Evolutionary conservation across 257 asterid genomes (phyloP).

Genomic region (Scutellaria galericulata): DNA sequence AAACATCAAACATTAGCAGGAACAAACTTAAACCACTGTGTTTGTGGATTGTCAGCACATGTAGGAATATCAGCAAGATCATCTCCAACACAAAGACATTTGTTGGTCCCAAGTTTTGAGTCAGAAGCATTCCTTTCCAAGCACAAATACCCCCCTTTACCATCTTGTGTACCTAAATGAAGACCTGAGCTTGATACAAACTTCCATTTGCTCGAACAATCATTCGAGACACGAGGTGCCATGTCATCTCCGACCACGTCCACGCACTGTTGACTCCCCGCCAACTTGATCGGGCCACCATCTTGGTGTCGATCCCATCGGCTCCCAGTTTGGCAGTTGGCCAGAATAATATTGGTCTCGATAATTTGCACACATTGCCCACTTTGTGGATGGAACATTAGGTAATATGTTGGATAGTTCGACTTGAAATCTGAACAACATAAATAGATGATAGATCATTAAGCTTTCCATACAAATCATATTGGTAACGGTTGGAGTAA

Average conservation of each 20-base stretch:
- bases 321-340: slow-evolving; percentile 42
- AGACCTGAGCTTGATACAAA: slow-evolving; percentile 48
- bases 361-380: slow-evolving; percentile 49
- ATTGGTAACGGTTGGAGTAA: too few species aligned
- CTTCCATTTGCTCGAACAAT: slow-evolving; percentile 58
- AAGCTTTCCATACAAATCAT: background rate
- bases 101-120: slow-evolving; percentile 46
- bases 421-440: slow-evolving; percentile 50
- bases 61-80: slow-evolving; percentile 41
- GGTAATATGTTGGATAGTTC: slow-evolving; percentile 32
- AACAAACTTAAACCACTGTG: slow-evolving; percentile 73
- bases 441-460: background rate
- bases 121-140: slow-evolving; percentile 49
- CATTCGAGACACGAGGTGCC: slow-evolving; percentile 40
- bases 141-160: slow-evolving; percentile 52
- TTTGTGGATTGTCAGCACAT: slow-evolving; percentile 60
- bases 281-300: slow-evolving; percentile 44
- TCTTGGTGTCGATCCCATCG: slow-evolving; percentile 50
- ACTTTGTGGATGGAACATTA: slow-evolving; percentile 63
- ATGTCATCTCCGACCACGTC: slow-evolving; percentile 44
- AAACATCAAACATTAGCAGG: slow-evolving; percentile 41
- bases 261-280: slow-evolving; percentile 42
- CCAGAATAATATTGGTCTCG: slow-evolving; percentile 15
- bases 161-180: slow-evolving; percentile 52
- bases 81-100: slow-evolving; percentile 57